phyloP scores from a whole-genome alignment of 345 rosid species.

The Salix caprea region DNA sequence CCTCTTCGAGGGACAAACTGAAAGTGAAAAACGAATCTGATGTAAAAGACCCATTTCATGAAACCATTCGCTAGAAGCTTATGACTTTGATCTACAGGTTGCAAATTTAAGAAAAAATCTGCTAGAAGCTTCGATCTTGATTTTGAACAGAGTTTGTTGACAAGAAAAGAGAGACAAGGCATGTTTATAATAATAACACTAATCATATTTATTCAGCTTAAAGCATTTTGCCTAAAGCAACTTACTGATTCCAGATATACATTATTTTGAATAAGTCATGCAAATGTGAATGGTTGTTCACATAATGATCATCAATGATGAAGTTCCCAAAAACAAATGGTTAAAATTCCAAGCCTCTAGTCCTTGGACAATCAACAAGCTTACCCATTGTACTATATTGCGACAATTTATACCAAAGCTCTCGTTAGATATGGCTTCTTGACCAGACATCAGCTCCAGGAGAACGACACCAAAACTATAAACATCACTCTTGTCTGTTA shows the following conservation, averaged over 20 bases:
- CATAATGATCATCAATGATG: background rate
- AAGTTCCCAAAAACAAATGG: background rate
- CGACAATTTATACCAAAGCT: constrained; percentile 87
- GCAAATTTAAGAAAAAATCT: background rate
- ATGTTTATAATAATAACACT: background rate
- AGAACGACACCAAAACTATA: constrained; percentile 98
- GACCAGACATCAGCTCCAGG: constrained; percentile 91
- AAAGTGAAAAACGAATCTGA: background rate
- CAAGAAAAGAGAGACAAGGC: background rate
- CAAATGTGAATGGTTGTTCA: background rate
- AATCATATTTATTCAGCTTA: background rate
- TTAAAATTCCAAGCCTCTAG: background rate
- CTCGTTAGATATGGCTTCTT: constrained; percentile 90
- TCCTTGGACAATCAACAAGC: constrained; percentile 14
- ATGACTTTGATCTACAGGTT: background rate
- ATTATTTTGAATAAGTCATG: background rate
- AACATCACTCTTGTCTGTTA: constrained; percentile 95
- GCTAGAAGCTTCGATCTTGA: background rate
- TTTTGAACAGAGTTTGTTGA: background rate
- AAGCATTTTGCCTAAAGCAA: background rate
- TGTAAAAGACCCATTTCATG: background rate
- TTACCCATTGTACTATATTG: constrained; percentile 98
- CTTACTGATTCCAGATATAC: background rate
- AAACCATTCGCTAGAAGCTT: background rate
- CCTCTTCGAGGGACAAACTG: background rate